Percentiles rank a stretch among this genome's conserved stretches.
Conservation (phyloP, 768 basidiomycete genomes). For the Pisolithus microcarpus region DNA sequence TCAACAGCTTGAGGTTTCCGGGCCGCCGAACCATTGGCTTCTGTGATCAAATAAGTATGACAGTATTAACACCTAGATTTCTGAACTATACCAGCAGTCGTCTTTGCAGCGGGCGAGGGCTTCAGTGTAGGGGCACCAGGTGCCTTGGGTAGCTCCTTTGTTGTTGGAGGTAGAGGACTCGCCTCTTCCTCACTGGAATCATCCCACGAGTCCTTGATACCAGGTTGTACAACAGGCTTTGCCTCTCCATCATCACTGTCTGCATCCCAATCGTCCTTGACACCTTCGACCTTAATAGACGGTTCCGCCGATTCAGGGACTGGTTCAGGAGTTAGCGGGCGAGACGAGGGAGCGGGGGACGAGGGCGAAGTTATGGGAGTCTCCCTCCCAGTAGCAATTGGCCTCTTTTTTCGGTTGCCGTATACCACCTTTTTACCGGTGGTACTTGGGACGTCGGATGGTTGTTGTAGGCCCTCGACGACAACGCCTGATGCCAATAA, state of each 20-base stretch:
- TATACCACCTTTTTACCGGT: constrained; percentile 70
- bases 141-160: not conserved
- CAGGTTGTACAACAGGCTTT: constrained; percentile 19
- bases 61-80: not conserved
- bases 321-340: constrained; percentile 37
- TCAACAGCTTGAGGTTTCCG: constrained; percentile 13
- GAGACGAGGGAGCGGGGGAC: constrained; percentile 29
- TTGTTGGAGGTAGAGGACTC: constrained; percentile 7
- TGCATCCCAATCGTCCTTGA: constrained; percentile 51
- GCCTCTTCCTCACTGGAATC: constrained; percentile 54
- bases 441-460: constrained; percentile 33
- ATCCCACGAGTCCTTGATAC: constrained; percentile 62
- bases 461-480: constrained; percentile 81
- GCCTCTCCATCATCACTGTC: constrained; percentile 36
- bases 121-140: not conserved
- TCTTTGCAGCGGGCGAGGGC: constrained; percentile 7
- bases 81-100: not conserved
- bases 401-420: constrained; percentile 77
- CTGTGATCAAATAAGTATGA: not conserved
- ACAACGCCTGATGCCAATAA: constrained; percentile 83
- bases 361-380: constrained; percentile 6
- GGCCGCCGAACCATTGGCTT: constrained; percentile 2
- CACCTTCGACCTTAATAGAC: constrained; percentile 19
- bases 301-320: constrained; percentile 22
- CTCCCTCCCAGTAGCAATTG: constrained; percentile 38